Percentiles rank a stretch among this genome's conserved stretches.
phyloP scores from a whole-genome alignment of 208 protist genomes.

The Leptomonas seymouri region DNA sequence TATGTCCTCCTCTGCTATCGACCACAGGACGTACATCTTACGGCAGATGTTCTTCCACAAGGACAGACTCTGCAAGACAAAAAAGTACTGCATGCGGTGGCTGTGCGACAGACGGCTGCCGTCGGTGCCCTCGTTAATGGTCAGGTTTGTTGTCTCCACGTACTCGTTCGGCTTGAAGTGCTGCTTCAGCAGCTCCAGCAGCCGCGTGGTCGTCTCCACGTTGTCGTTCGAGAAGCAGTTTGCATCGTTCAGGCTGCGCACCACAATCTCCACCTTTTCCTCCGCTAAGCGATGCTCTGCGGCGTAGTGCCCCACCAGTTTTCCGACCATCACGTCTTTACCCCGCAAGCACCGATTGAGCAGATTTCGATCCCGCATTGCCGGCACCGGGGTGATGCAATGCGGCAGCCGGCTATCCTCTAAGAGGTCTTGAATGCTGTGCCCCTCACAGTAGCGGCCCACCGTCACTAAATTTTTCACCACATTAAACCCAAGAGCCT shows the following conservation, averaged over 20 bases:
- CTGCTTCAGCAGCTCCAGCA: slow-evolving; percentile 75
- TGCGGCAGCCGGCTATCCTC: slow-evolving; percentile 72
- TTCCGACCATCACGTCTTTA: slow-evolving; percentile 84
- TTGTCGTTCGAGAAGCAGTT: slow-evolving; percentile 93
- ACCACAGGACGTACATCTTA: slow-evolving; percentile 92
- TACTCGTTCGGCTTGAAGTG: slow-evolving; percentile 72
- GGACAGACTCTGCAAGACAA: slow-evolving; percentile 95
- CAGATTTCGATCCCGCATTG: slow-evolving; percentile 59
- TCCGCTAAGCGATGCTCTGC: slow-evolving; percentile 23
- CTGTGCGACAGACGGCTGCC: slow-evolving; percentile 95
- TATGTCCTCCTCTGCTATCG: slow-evolving; percentile 95
- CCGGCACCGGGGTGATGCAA: slow-evolving; percentile 91
- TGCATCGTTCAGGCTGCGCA: slow-evolving; percentile 91
- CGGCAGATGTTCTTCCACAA: slow-evolving; percentile 96
- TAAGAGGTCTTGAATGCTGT: slow-evolving; percentile 65
- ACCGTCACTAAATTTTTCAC: slow-evolving; percentile 84
- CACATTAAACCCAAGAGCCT: slow-evolving; percentile 81
- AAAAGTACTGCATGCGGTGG: slow-evolving; percentile 95
- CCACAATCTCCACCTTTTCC: slow-evolving; percentile 73
- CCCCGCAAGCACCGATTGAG: slow-evolving; percentile 86
- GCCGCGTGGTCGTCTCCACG: slow-evolving; percentile 65
- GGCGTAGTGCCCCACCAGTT: slow-evolving; percentile 71
- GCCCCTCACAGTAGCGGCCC: slow-evolving; percentile 53
- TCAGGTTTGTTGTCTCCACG: slow-evolving; percentile 54
- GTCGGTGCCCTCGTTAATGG: slow-evolving; percentile 78